Conservation (phyloP, 192 early-diverging fungal species). For the Pilaira anomala region DNA sequence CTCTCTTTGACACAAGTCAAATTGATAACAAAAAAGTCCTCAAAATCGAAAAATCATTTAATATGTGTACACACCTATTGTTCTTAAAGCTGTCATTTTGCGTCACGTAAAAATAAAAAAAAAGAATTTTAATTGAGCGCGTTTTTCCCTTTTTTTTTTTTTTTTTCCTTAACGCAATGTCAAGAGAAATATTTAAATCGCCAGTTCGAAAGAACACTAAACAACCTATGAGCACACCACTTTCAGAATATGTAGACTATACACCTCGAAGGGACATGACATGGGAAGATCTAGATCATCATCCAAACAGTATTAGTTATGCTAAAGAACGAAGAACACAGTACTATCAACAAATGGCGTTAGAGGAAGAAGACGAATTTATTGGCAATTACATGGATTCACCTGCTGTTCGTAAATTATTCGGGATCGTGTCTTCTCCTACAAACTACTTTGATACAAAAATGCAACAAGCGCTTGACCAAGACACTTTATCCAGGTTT, state of each 20-base stretch:
- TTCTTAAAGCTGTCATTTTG: no score
- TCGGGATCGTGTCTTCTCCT: conserved; percentile 14
- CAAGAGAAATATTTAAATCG: no score
- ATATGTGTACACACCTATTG: no score
- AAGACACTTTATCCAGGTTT: background rate
- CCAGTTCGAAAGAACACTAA: no score
- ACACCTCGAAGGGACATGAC: conserved; percentile 21
- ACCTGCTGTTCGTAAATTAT: conserved; percentile 20
- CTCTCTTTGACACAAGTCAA: no score
- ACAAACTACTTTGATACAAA: background rate
- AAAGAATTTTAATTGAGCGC: no score
- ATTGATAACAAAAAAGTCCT: no score
- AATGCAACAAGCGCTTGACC: background rate
- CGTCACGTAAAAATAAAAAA: no score
- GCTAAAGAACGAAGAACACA: conserved; percentile 10
- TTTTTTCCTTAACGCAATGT: no score
- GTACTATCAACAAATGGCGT: conserved; percentile 16
- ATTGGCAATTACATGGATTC: conserved; percentile 30
- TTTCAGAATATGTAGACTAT: conserved; percentile 33
- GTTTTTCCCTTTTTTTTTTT: no score
- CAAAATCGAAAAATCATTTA: no score
- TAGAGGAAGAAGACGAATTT: background rate
- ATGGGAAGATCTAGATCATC: background rate
- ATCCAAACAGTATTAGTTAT: background rate
- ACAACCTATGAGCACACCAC: background rate